phyloP scores from a whole-genome alignment of 805 yeast genomes.

The Wickerhamiella bombiphila region DNA sequence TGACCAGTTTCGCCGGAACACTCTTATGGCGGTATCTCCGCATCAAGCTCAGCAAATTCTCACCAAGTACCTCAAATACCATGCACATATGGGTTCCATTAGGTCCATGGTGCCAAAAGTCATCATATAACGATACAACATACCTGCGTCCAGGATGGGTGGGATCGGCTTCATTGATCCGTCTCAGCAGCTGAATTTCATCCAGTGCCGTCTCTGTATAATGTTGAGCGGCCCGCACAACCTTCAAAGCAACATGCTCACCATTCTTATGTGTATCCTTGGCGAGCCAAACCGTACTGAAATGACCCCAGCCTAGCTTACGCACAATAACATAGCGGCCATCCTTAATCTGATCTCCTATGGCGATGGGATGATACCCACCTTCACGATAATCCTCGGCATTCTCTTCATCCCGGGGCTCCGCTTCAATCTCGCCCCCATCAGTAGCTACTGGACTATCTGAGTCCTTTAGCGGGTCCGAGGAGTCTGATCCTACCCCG shows the following conservation, averaged over 20 bases:
- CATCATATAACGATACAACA: slow-evolving; percentile 67
- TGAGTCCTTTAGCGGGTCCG: no score
- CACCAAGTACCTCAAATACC: slow-evolving; percentile 97
- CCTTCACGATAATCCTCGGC: slow-evolving; percentile 75
- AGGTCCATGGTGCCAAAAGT: slow-evolving; percentile 74
- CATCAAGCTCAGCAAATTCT: slow-evolving; percentile 73
- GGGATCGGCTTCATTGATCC: slow-evolving; percentile 43
- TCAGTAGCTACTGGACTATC: no score
- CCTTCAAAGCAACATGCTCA: slow-evolving; percentile 82
- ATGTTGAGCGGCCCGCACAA: slow-evolving; percentile 79
- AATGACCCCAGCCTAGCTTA: slow-evolving; percentile 98
- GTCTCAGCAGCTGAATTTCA: slow-evolving; percentile 68
- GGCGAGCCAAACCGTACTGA: slow-evolving; percentile 91
- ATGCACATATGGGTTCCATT: slow-evolving; percentile 89
- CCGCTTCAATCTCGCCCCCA: slow-evolving; percentile 18
- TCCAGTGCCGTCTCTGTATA: slow-evolving; percentile 91
- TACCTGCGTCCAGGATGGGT: slow-evolving; percentile 70
- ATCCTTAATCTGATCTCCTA: slow-evolving; percentile 73
- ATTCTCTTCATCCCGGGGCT: slow-evolving; percentile 59
- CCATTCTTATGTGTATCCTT: slow-evolving; percentile 37
- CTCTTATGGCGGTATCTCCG: slow-evolving; percentile 65
- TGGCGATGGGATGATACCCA: slow-evolving; percentile 88
- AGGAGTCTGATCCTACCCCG: no score
- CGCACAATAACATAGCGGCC: slow-evolving; percentile 67
- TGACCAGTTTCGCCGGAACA: slow-evolving; percentile 60